A percentile compares a stretch with the other conserved stretches of the same genome.
Conservation (phyloP, 805 yeast species). For the Priceomyces melissophilus region DNA sequence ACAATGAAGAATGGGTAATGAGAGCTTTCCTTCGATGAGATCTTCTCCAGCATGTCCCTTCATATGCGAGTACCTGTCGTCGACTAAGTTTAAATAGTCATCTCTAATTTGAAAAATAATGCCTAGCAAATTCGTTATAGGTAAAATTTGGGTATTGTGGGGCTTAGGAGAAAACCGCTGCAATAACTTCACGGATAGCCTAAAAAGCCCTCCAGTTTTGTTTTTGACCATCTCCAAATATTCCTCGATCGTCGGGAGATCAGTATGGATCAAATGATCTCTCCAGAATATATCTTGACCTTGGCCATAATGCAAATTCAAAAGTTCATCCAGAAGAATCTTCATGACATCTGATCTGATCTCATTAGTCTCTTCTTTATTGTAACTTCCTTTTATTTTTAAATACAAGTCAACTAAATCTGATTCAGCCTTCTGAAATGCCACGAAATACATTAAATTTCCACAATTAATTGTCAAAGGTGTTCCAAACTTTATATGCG, state of each 20-base stretch:
- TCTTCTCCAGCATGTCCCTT: conserved; percentile 77
- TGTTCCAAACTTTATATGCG: conserved; percentile 73
- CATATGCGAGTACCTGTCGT: conserved; percentile 51
- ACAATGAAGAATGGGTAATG: conserved; percentile 77
- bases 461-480: conserved; percentile 83
- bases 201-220: conserved; percentile 83
- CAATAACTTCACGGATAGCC: conserved; percentile 69
- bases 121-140: conserved; percentile 75
- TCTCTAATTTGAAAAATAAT: conserved; percentile 82
- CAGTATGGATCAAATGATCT: conserved; percentile 35
- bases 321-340: conserved; percentile 67
- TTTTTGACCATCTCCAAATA: conserved; percentile 80
- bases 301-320: conserved; percentile 84
- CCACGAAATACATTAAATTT: conserved; percentile 74
- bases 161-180: conserved; percentile 23
- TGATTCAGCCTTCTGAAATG: conserved; percentile 47
- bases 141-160: conserved; percentile 22
- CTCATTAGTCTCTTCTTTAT: conserved; percentile 22
- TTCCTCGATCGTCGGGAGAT: conserved; percentile 33
- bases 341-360: conserved; percentile 27
- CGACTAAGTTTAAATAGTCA: conserved; percentile 70
- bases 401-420: conserved; percentile 14
- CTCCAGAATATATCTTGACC: conserved; percentile 89
- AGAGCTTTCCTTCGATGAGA: conserved; percentile 82
- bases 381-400: background rate